phyloP scores from a whole-genome alignment of 1,284 basidiomycete species.

The Lentinula novae-zelandiae region DNA sequence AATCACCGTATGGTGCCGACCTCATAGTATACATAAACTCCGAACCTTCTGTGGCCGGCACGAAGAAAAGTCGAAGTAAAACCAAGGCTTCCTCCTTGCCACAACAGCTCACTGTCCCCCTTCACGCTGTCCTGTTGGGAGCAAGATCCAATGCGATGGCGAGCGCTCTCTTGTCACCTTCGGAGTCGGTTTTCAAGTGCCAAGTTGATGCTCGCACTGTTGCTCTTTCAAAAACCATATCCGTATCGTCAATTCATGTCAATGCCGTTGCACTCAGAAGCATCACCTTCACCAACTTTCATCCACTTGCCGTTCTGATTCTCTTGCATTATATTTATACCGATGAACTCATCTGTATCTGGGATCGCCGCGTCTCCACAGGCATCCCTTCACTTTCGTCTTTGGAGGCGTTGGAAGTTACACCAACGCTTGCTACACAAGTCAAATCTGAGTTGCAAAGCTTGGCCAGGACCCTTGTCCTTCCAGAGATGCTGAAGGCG shows the following conservation, averaged over 20 bases:
- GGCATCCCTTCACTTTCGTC: slow-evolving; percentile 30
- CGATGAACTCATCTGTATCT: slow-evolving; percentile 79
- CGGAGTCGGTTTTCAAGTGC: slow-evolving; percentile 17
- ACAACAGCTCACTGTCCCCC: slow-evolving; percentile 44
- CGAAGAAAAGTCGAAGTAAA: slow-evolving; percentile 4
- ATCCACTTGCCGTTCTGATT: slow-evolving; percentile 69
- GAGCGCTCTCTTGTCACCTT: slow-evolving; percentile 36
- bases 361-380: slow-evolving; percentile 74
- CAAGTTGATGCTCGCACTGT: slow-evolving; percentile 20
- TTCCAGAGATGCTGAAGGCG: slow-evolving; percentile 50
- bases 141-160: slow-evolving; percentile 54
- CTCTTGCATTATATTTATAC: slow-evolving; percentile 87
- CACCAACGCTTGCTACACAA: slow-evolving; percentile 29
- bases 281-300: slow-evolving; percentile 42
- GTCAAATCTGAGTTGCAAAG: slow-evolving; percentile 62
- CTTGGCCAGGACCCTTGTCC: slow-evolving; percentile 51
- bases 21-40: slow-evolving; percentile 42
- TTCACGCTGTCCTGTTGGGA: slow-evolving; percentile 64
- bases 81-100: neutral
- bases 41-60: slow-evolving; percentile 12
- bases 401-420: slow-evolving; percentile 36
- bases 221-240: slow-evolving; percentile 24
- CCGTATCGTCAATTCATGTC: slow-evolving; percentile 22
- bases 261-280: neutral
- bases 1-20: slow-evolving; percentile 57